Evolutionary conservation across 768 basidiomycete genomes (phyloP).

Genomic region (Mycena rosella): DNA sequence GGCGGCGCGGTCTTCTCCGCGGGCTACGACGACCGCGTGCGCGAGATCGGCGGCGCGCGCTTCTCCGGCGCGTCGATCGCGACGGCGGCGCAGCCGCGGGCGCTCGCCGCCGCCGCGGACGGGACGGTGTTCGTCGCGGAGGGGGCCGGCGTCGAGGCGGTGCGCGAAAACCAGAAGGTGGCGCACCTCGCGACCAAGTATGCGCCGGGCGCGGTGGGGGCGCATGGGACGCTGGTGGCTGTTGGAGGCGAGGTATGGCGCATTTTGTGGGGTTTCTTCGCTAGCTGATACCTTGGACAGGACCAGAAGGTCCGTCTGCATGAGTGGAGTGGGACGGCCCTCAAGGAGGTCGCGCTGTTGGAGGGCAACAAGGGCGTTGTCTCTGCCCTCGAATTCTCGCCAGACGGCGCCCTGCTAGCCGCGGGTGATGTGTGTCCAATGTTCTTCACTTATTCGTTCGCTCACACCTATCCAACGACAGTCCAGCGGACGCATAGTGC

Average conservation of each 20-base stretch:
- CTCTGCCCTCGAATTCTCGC: conserved; percentile 83
- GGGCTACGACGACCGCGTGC: conserved; percentile 85
- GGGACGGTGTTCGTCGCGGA: conserved; percentile 77
- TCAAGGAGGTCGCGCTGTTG: conserved; percentile 68
- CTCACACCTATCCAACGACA: conserved; percentile 46
- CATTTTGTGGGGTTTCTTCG: background rate
- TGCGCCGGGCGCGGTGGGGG: conserved; percentile 69
- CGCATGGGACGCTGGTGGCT: conserved; percentile 65
- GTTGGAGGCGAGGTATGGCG: conserved; percentile 77
- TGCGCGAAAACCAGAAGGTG: conserved; percentile 78
- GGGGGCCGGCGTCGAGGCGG: conserved; percentile 69
- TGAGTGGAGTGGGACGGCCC: conserved; percentile 74
- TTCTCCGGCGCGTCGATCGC: conserved; percentile 67
- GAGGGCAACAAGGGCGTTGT: conserved; percentile 80
- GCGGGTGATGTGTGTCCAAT: conserved; percentile 84
- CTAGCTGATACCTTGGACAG: conserved; percentile 48
- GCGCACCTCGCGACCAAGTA: conserved; percentile 66
- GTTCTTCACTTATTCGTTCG: background rate
- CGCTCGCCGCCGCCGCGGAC: conserved; percentile 69
- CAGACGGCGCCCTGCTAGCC: conserved; percentile 80
- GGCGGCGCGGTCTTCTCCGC: conserved; percentile 72
- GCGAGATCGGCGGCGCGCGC: conserved; percentile 68
- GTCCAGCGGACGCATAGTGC: conserved; percentile 85
- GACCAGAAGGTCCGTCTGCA: conserved; percentile 83
- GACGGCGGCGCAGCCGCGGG: conserved; percentile 75